Evolutionary conservation across 352 stramenopile genomes (phyloP), one percentile per base, ranked within the genome.

Genomic region (Pythium oligandrum): DNA sequence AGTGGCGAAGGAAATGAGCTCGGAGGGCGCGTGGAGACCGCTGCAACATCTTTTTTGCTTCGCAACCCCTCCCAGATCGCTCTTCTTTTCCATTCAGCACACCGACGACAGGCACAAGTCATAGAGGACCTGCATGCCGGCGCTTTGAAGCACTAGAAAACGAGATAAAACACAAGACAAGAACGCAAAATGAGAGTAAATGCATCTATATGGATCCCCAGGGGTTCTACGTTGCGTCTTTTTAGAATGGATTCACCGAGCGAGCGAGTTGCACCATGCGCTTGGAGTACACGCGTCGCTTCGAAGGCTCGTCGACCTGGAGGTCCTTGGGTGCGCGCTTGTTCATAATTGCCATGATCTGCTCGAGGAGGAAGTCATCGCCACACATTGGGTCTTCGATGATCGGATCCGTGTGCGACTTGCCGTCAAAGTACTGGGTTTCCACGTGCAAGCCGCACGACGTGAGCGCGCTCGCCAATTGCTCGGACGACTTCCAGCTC

Each of bases 361-460:
- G 63, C 36, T 79, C 61, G 10, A 89, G 50, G 40, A 89, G 40
- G 39, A 83, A 73, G 53, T 89, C 72, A 58, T 89, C 74, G 45
- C 78, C 78, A 12, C 72, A 48, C 35, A 87, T 89, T 8, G 78
- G 78, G 57, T 89, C 78, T 57, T 97, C 90, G 46, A 97, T 83
- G 59, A 97, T 97, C 30, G 90, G 85, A 69, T 97, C 90, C 4
- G 90, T 97, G 63, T 97, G 90, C 12, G 78, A 89, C 79, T 91
- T 96, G 53, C 66, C 69, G 17, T 78, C 53, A 45, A 96, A 97
- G 36, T 79, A 83, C 38, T 78, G 65, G 43, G 74, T 70, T n/a
- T 70, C 68, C 10, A 90, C 80, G 4, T 51, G 55, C 6, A 83
- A 53, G 4, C 58, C 65, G 44, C 75, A 80, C 6, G 71, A 52